Evolutionary conservation across 768 basidiomycete genomes (phyloP).

Genomic region (Filobasidium floriforme): DNA sequence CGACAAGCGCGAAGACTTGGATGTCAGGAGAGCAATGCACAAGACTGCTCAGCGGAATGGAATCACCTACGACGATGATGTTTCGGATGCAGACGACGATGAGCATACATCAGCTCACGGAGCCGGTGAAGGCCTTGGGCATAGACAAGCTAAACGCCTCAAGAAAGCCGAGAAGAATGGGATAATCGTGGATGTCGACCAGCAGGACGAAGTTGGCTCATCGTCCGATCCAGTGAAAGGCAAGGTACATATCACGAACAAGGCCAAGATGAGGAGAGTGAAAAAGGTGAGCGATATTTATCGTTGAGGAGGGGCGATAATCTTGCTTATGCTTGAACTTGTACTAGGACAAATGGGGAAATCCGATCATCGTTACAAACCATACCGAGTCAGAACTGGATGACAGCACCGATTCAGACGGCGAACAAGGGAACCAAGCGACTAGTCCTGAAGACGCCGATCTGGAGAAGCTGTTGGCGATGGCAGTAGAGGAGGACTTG

Average conservation of each 20-base stretch:
- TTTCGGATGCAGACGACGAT: conserved; percentile 27
- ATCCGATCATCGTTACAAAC: not conserved
- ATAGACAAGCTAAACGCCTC: conserved; percentile 33
- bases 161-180: conserved; percentile 33
- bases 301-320: not conserved
- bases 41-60: conserved; percentile 22
- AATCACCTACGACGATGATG: conserved; percentile 18
- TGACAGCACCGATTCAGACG: conserved; percentile 18
- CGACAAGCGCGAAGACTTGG: conserved; percentile 35
- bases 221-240: conserved; percentile 5
- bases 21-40: conserved; percentile 39
- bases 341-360: not conserved
- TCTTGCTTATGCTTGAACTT: not conserved
- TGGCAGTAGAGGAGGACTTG: not conserved
- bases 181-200: conserved; percentile 16
- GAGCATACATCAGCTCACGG: conserved; percentile 24
- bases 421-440: not conserved
- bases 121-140: conserved; percentile 41
- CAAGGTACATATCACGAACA: not conserved
- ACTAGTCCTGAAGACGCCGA: not conserved
- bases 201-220: conserved; percentile 1
- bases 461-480: not conserved
- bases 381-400: conserved; percentile 12
- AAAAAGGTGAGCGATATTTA: conserved; percentile 10
- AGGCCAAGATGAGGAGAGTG: conserved; percentile 1